Evolutionary conservation across 225 moss, liverwort and hornwort genomes (phyloP), one percentile per base, ranked within the genome.

Genomic region (Pleurozium schreberi): DNA sequence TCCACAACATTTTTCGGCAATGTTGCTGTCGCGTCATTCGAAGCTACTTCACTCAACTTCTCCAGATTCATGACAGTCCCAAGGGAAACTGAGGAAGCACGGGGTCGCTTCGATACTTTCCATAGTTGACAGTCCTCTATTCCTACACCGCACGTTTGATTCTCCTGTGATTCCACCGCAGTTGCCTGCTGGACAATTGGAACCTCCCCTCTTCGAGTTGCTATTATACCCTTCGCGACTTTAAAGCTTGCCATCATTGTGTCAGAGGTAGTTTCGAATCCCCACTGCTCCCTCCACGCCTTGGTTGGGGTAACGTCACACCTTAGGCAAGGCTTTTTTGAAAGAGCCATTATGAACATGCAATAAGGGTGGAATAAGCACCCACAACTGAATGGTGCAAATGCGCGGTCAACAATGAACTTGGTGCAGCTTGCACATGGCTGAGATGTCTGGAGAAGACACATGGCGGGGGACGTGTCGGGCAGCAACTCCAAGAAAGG

Each of bases 401-500:
- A 3, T n/a, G 12, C 67, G 1, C 6, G 3, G 0, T 21, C n/a
- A 21, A 0, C 6, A 6, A n/a, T 38, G 67, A 67, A 67, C 12
- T 21, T 67, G 4, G 1, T 12, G 6, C 67, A 67, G 5, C 67
- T n/a, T 6, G 11, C 6, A 2, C 68, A 68, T 0, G n/a, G 22
- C 67, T n/a, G 1, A 68, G 7, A 7, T n/a, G 20, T 38, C 3
- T 11, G 3, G 4, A 38, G 1, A 38, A 38, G 2, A 38, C 0
- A 10, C 20, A 21, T 3, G 9, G 6, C 8, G 2, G 11, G 19
- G 6, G 11, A 38, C 6, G 1, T 18, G 3, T 38, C 19, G 3
- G 38, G 19, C 4, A 66, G 1, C 3, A 66, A 38, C 11, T 66
- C 38, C 2, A 66, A 36, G 3, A 20, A 20, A 19, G 66, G 3